A percentile compares a stretch with the other conserved stretches of the same genome.
These are phyloP conservation scores for Xylaria sp. DNA, from an alignment of 2,329 filamentous ascomycete species.

Conservation along the genomic window DNA sequence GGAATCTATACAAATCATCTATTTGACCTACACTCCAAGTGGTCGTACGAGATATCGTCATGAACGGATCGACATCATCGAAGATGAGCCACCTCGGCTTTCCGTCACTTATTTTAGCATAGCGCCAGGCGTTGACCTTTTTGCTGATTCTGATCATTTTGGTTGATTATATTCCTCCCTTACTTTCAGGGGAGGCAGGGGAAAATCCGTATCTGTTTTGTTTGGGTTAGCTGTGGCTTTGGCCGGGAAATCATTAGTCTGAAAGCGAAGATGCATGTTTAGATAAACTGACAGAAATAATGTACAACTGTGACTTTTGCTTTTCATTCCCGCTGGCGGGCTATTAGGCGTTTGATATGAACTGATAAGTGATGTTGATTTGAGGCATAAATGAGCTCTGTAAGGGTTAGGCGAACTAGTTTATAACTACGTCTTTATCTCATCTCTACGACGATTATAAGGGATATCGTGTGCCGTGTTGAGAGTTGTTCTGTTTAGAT, in stretches of 20 bases:
- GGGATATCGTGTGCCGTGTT: neutral
- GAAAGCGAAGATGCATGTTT: neutral
- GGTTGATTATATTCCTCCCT: neutral
- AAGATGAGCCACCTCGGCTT: constrained; percentile 4
- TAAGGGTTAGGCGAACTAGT: neutral
- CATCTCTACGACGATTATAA: neutral
- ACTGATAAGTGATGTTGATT: too few relatives aligned
- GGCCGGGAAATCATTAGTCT: neutral
- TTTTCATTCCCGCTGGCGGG: neutral
- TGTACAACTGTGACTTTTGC: constrained; percentile 13
- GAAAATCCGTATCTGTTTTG: constrained; percentile 4
- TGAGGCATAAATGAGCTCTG: too few relatives aligned
- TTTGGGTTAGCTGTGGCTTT: constrained; percentile 7
- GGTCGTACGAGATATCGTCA: neutral
- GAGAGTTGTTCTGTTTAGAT: too few relatives aligned
- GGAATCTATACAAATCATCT: neutral
- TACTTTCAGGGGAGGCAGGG: neutral
- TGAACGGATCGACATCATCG: neutral
- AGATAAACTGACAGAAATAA: constrained; percentile 8
- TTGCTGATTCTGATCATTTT: neutral
- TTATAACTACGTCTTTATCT: neutral
- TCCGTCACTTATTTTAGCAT: constrained; percentile 20
- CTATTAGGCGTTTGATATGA: neutral
- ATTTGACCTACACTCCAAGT: neutral
- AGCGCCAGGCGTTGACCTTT: constrained; percentile 32